phyloP scores from a whole-genome alignment of 176 grass and related monocot genomes.

The Phoenix dactylifera region DNA sequence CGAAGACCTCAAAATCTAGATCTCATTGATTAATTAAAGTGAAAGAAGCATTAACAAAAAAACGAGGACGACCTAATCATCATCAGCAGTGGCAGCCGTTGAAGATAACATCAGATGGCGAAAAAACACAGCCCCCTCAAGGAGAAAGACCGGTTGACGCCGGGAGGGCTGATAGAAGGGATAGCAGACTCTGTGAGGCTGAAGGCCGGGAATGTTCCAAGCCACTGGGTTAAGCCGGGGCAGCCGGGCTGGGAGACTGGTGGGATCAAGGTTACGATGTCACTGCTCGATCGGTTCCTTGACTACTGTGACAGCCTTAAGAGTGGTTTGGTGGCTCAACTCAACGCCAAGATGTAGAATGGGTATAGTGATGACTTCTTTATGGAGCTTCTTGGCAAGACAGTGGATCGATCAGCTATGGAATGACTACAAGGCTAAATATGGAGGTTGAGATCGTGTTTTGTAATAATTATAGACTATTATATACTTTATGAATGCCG shows the following conservation, averaged over 20 bases:
- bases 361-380: constrained; percentile 52
- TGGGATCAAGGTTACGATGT: constrained; percentile 63
- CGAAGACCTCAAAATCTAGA: too few species aligned
- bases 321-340: constrained; percentile 42
- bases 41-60: too few species aligned
- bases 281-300: constrained; percentile 59
- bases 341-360: constrained; percentile 52
- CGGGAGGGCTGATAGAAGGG: constrained; percentile 41
- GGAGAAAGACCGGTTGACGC: too few species aligned
- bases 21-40: too few species aligned
- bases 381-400: constrained; percentile 37
- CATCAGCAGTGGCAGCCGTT: too few species aligned
- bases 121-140: too few species aligned
- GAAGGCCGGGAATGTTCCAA: constrained; percentile 27
- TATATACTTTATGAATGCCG: too few species aligned
- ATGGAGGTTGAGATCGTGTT: constrained; percentile 11
- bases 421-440: constrained; percentile 54
- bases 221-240: constrained; percentile 44
- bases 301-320: constrained; percentile 53
- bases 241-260: constrained; percentile 15
- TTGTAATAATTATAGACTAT: too few species aligned
- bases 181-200: constrained; percentile 76
- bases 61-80: too few species aligned
- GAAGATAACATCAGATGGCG: too few species aligned
- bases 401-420: constrained; percentile 40